Evolutionary conservation across 208 protist genomes (phyloP), one percentile per base, ranked within the genome.

Genomic region (Leishmania guyanensis): DNA sequence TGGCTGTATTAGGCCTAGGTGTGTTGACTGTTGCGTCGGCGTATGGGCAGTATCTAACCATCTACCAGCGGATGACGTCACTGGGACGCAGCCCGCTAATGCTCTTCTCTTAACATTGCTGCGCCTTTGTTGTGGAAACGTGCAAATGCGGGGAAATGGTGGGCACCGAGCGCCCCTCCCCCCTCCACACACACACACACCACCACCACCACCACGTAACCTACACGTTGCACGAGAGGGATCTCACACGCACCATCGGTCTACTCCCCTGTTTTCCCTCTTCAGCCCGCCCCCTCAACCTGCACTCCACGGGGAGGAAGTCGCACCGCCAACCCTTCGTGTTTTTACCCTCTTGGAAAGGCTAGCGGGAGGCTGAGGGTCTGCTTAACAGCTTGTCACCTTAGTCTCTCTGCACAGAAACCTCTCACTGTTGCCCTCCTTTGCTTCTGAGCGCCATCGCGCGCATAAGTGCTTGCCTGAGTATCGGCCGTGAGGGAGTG

Each of bases 21-120:
- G 58, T 84, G 10, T 36, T 85, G 50, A 79, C 62, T 1, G 81
- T 79, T 12, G 62, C 80, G 36, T 70, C 85, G 5, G 58, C 81
- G 6, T 93, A 91, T 60, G 84, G 84, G 46, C 82, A 92, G 84
- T 92, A 91, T 64, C 66, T 84, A 20, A 70, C 87, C 29, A 79
- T 85, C n/a, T 96, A 90, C 72, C 86, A 92, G 65, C 58, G 68
- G 53, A 50, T 88, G 48, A 88, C 81, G 6, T 83, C 81, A 64
- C 48, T 76, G 26, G 85, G 85, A 0, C 62, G 78, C 9, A 60
- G 81, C 8, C 81, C 78, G 1, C 77, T 86, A 8, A 50, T 75
- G 51, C 46, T 85, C 9, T 82, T 83, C 60, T n/a, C 48, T 9
- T 80, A 66, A 10, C 66, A 33, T 39, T 26, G n/a, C 26, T 26